These are phyloP conservation scores for Croton laevigatus DNA, from an alignment of 441 rosid species.

Conservation along the genomic window DNA sequence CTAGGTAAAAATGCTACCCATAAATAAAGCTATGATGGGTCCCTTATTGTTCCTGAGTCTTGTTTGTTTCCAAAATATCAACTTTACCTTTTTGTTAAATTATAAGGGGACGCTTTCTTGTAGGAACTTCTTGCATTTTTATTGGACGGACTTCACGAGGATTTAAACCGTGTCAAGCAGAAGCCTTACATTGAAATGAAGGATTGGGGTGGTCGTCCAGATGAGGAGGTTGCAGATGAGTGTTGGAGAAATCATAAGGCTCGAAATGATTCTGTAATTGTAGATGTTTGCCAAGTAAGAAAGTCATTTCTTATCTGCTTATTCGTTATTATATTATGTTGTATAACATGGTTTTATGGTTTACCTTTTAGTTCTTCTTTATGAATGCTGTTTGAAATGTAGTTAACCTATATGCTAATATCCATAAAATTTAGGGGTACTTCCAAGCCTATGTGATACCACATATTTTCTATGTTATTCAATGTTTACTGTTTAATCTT, in stretches of 20 bases:
- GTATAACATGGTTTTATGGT: constrained; percentile 28
- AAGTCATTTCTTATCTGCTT: constrained; percentile 4
- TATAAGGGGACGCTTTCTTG: neutral
- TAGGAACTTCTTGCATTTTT: constrained; percentile 77
- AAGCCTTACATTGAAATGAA: constrained; percentile 71
- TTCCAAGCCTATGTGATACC: neutral
- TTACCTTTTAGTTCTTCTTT: constrained; percentile 3
- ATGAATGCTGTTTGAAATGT: constrained; percentile 23
- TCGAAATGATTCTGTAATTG: constrained; percentile 68
- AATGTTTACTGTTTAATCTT: no score
- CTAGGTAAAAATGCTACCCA: no score
- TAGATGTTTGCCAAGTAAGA: constrained; percentile 62
- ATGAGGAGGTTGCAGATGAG: constrained; percentile 71
- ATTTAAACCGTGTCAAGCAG: constrained; percentile 70
- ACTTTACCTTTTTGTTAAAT: neutral
- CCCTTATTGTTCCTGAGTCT: neutral
- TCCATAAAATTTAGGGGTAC: neutral
- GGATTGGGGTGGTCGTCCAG: constrained; percentile 54
- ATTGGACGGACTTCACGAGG: constrained; percentile 83
- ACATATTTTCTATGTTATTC: neutral
- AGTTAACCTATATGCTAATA: neutral
- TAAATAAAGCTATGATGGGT: neutral
- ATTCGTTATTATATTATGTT: neutral
- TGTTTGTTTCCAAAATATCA: neutral
- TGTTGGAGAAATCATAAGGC: constrained; percentile 68